phyloP scores from a whole-genome alignment of 345 rosid genomes.

The Carallia brachiata region DNA sequence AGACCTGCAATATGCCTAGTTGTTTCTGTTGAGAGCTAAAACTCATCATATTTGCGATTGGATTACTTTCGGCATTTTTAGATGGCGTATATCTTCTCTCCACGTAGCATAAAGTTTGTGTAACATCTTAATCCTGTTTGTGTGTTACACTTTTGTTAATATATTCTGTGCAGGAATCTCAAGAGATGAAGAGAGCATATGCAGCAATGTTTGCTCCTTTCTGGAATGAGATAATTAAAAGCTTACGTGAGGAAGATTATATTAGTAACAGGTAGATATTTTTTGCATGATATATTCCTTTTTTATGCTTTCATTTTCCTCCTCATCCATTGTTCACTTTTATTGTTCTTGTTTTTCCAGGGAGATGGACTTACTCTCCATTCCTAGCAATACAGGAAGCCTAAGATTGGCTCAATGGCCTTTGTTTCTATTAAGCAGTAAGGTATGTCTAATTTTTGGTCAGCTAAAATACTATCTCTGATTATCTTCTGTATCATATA shows the following conservation, averaged over 20 bases:
- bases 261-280: slow-evolving; percentile 71
- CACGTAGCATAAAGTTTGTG: too few relatives aligned
- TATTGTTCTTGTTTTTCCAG: slow-evolving; percentile 36
- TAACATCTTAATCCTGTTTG: too few relatives aligned
- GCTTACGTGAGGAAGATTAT: slow-evolving; percentile 96
- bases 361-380: slow-evolving; percentile 93
- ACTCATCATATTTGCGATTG: not conserved
- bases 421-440: slow-evolving; percentile 94
- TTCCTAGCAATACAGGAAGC: slow-evolving; percentile 94
- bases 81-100: not conserved
- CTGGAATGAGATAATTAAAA: slow-evolving; percentile 96
- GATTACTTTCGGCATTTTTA: not conserved
- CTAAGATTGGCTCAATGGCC: slow-evolving; percentile 97
- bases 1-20: not conserved
- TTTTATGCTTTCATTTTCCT: slow-evolving; percentile 14
- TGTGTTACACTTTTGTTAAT: not conserved
- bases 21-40: not conserved
- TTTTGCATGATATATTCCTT: slow-evolving; percentile 8
- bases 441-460: slow-evolving; percentile 47
- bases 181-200: slow-evolving; percentile 61
- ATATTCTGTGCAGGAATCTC: slow-evolving; percentile 53
- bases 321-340: not conserved
- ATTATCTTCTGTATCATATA: not conserved
- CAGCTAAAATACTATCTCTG: not conserved
- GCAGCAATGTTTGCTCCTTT: slow-evolving; percentile 95